Base-by-base conservation (phyloP, 2,329 filamentous ascomycete genomes). In the Botrytis porri region DNA sequence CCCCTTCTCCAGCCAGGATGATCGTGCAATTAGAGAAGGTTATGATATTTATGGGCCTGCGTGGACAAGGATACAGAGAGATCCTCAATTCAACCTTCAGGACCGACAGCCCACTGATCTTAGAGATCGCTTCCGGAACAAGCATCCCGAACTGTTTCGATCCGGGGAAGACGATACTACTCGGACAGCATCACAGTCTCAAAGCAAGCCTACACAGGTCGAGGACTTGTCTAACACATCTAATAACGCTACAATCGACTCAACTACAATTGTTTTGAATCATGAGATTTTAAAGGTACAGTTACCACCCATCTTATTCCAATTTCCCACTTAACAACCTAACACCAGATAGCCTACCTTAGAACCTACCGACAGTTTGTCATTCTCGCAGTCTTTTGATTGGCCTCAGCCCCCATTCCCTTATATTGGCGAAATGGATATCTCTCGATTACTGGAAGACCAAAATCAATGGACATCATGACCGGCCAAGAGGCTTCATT, bases 21-120 rank as follows among this genome's bases (percentile, higher is more conserved):
- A 92, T 77, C 83, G 82, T 43, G 87, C 89, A 75, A 91, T 91
- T 62, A 82, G 90, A 1, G 83, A 87, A 73, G 89, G 89, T 0
- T 86, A 90, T 54, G 83, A 88, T 57, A 78, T 84, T 6, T 90
- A 90, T 78, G 89, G 89, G 0, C 87, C 89, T 14, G 86, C 88
- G 14, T 91, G 89, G 89, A 90, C 88, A 69, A 88, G 87, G 79
- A 91, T 91, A 32, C 88, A 90, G 78, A 84, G 88, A 51, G 88
- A 91, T 74, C 81, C 85, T 22, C 83, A 83, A 41, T 90, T 88
- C 80, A 83, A 88, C 74, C 82, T 91, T n/a, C 85, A 86, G 7
- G 86, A 80, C 73, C 83, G 89, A 62, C 87, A 89, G 75, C 88
- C 89, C 1, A 91, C 89, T 0, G 89, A 91, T 77, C 80, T 91